These are phyloP conservation scores for Colletotrichum tropicicola DNA, from an alignment of 2,329 filamentous ascomycete genomes.

Conservation along the genomic window DNA sequence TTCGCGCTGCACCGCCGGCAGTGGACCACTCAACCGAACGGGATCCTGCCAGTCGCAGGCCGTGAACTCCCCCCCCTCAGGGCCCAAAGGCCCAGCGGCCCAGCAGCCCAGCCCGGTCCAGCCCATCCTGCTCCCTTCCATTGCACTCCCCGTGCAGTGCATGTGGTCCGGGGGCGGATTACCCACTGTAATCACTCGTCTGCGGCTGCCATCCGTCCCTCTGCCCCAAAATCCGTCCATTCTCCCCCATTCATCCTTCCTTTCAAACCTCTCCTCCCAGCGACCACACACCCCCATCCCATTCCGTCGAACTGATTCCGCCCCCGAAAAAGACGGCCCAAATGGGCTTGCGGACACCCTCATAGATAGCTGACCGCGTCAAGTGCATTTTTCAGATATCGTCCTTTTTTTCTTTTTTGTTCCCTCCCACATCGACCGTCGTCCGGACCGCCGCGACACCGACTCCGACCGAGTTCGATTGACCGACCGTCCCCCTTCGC, in stretches of 20 bases:
- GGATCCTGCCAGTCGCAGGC: conserved; percentile 19
- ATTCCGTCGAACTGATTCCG: conserved; percentile 27
- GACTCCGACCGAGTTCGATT: conserved; percentile 7
- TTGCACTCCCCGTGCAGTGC: conserved; percentile 26
- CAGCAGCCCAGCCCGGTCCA: conserved; percentile 19
- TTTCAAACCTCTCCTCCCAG: conserved; percentile 21
- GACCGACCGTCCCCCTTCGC: conserved; percentile 3
- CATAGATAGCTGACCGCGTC: conserved; percentile 25
- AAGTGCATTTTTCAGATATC: conserved; percentile 19
- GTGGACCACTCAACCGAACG: conserved; percentile 12
- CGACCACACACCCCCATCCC: conserved; percentile 19
- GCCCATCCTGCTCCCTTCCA: conserved; percentile 14
- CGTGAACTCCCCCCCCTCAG: background rate
- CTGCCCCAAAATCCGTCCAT: conserved; percentile 31
- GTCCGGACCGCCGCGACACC: conserved; percentile 13
- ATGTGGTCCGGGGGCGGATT: conserved; percentile 26
- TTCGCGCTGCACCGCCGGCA: conserved; percentile 22
- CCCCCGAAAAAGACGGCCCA: conserved; percentile 20
- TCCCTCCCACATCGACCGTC: background rate
- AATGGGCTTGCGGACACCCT: conserved; percentile 26
- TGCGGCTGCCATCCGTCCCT: conserved; percentile 28
- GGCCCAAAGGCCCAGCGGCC: conserved; percentile 7
- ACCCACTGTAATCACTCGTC: conserved; percentile 27
- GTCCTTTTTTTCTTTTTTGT: background rate
- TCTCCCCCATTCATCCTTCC: conserved; percentile 29